A percentile compares a stretch with the other conserved stretches of the same genome.
phyloP scores from a whole-genome alignment of 2,329 filamentous ascomycete genomes.

The Colletotrichum kahawae region DNA sequence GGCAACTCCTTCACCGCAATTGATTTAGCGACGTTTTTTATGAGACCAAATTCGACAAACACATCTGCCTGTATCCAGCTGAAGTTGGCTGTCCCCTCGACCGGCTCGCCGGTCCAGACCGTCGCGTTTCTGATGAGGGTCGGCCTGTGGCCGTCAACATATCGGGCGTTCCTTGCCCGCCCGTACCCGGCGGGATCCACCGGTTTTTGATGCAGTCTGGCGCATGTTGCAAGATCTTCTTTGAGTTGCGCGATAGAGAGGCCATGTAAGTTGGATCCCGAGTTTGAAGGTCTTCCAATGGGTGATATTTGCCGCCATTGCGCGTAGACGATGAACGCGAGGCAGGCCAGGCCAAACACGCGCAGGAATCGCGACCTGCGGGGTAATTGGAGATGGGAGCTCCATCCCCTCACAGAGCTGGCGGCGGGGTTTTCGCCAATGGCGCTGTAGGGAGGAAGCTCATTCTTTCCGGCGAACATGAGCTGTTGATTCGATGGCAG shows the following conservation, averaged over 20 bases:
- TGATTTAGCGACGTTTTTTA: constrained; percentile 52
- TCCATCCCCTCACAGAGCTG: neutral
- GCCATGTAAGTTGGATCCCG: constrained; percentile 32
- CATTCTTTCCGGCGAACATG: constrained; percentile 38
- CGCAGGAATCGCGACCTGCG: constrained; percentile 14
- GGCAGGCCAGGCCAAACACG: constrained; percentile 45
- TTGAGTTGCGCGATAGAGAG: constrained; percentile 59
- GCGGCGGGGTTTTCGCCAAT: constrained; percentile 9
- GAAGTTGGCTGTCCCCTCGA: constrained; percentile 58
- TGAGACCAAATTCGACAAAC: constrained; percentile 64
- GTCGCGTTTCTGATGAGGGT: constrained; percentile 71
- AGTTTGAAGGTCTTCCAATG: constrained; percentile 14
- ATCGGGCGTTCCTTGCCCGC: constrained; percentile 64
- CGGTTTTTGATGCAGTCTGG: constrained; percentile 57
- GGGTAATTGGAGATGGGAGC: neutral
- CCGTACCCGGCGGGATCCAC: constrained; percentile 60
- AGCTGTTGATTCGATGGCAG: neutral
- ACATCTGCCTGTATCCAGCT: constrained; percentile 66
- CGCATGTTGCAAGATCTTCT: constrained; percentile 60
- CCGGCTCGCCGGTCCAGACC: constrained; percentile 69
- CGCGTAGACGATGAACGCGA: constrained; percentile 54
- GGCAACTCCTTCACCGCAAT: constrained; percentile 49
- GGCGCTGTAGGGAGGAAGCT: constrained; percentile 50
- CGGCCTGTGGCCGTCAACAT: constrained; percentile 61
- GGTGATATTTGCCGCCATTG: constrained; percentile 48